These are phyloP conservation scores for Venturia nashicola DNA, from an alignment of 2,329 filamentous ascomycete species.

Conservation along the genomic window DNA sequence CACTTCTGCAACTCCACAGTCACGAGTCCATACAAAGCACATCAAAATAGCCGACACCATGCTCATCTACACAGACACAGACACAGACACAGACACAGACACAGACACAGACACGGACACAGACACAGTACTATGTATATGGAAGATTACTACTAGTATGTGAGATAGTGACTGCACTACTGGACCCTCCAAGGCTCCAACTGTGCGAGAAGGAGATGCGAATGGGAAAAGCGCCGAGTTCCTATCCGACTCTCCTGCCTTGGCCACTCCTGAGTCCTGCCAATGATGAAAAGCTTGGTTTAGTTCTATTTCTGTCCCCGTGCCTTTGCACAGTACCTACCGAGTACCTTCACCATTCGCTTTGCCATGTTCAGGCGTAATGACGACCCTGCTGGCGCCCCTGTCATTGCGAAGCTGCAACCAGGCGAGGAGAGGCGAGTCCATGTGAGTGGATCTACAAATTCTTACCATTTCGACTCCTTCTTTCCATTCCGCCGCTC, in stretches of 20 bases:
- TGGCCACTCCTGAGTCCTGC: background rate
- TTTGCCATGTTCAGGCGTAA: background rate
- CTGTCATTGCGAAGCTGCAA: background rate
- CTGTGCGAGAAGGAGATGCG: background rate
- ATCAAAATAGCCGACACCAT: background rate
- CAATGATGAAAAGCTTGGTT: no score
- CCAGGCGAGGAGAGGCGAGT: constrained; percentile 3
- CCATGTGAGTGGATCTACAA: background rate
- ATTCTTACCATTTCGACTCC: background rate
- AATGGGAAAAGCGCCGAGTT: background rate
- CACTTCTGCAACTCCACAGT: constrained; percentile 1
- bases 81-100: no score
- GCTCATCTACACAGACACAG: no score
- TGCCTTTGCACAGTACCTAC: no score
- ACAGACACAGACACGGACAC: no score
- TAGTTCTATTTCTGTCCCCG: background rate
- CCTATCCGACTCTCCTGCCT: background rate
- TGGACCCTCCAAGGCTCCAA: background rate
- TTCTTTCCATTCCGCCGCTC: background rate
- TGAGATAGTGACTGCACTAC: background rate
- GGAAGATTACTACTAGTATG: no score
- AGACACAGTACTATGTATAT: no score
- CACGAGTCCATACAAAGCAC: no score
- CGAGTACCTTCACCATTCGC: background rate
- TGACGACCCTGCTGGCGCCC: background rate